Evolutionary conservation across 2,329 filamentous ascomycete species (phyloP).

Genomic region (Neofusicoccum sp.): DNA sequence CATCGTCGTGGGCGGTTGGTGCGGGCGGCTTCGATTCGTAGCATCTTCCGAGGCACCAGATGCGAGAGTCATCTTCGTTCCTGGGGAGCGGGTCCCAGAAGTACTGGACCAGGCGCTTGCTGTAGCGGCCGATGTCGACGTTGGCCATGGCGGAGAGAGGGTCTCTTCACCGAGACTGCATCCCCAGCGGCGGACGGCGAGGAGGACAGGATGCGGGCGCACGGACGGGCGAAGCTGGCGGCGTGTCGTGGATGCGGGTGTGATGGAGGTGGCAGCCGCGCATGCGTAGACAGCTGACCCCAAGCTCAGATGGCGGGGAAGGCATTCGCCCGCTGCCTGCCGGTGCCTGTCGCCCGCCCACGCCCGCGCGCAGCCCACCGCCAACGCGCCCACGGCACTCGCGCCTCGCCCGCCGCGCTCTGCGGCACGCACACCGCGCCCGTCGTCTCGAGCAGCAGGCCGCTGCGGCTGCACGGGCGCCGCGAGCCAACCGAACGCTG

Average conservation of each 20-base stretch:
- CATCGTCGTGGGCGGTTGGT: slow-evolving; percentile 22
- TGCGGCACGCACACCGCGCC: background rate
- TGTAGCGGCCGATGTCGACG: slow-evolving; percentile 73
- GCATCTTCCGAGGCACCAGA: slow-evolving; percentile 78
- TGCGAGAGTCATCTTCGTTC: slow-evolving; percentile 72
- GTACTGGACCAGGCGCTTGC: slow-evolving; percentile 81
- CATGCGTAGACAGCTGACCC: slow-evolving; percentile 20
- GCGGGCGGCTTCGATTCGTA: slow-evolving; percentile 50
- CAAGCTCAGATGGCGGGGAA: slow-evolving; percentile 17
- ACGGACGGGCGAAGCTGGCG: background rate
- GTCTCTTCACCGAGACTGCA: slow-evolving; percentile 4
- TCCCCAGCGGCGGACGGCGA: background rate
- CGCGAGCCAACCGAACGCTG: too few relatives aligned
- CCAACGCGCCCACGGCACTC: background rate
- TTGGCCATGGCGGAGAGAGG: slow-evolving; percentile 56
- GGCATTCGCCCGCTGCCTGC: slow-evolving; percentile 2
- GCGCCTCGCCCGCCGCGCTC: background rate
- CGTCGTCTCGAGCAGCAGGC: background rate
- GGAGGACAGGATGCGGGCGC: background rate
- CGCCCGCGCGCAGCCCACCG: background rate
- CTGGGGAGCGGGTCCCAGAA: slow-evolving; percentile 89
- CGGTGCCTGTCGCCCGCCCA: background rate
- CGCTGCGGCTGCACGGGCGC: background rate
- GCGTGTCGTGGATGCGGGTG: slow-evolving; percentile 11
- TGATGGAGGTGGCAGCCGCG: slow-evolving; percentile 16